Evolutionary conservation across 2,329 filamentous ascomycete genomes (phyloP), one percentile per base, ranked within the genome.

Genomic region (Scolecobasidium constrictum): DNA sequence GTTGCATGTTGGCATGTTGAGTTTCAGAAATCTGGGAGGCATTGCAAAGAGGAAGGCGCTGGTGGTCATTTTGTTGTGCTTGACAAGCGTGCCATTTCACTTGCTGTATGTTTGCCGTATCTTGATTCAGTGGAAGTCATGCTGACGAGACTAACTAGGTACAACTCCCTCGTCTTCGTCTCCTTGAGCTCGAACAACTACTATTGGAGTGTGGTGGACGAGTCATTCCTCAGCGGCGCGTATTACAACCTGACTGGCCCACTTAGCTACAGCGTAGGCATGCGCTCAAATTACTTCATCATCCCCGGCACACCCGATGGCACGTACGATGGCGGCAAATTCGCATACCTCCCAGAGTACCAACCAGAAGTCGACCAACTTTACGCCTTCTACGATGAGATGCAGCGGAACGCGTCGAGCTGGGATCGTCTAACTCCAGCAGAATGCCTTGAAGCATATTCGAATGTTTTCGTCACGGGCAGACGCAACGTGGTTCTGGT

Each of bases 81-180:
- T 54, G 1, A 45, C 46, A 13, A 49, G 47, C 4, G 16, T 54
- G 7, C 52, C 52, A 9, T 33, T 55, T 22, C 52, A 55, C 47
- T 49, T 50, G 33, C 22, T 48, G 46, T 46, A 31, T 40, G 47
- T 38, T 12, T 20, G 6, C 5, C 33, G 7, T 22, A 4, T n/a
- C 13, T 18, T n/a, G 12, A 9, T 38, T 33, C n/a, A n/a, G n/a
- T 16, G 17, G 13, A 37, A 35, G n/a, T n/a, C 19, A 31, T 6
- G n/a, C 31, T 38, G 31, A 11, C 43, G 37, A n/a, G 38, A 23
- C 16, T 31, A n/a, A n/a, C 9, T 18, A 55, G 53, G 12, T 57
- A 54, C 41, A 56, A 55, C 38, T 58, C 55, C 1, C 48, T 50
- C 2, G 51, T 56, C 38, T 18, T 56, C 55, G 35, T 37, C 20